These are phyloP conservation scores for Amorphotheca resinae DNA, from an alignment of 495 filamentous ascomycete genomes.

Conservation along the genomic window DNA sequence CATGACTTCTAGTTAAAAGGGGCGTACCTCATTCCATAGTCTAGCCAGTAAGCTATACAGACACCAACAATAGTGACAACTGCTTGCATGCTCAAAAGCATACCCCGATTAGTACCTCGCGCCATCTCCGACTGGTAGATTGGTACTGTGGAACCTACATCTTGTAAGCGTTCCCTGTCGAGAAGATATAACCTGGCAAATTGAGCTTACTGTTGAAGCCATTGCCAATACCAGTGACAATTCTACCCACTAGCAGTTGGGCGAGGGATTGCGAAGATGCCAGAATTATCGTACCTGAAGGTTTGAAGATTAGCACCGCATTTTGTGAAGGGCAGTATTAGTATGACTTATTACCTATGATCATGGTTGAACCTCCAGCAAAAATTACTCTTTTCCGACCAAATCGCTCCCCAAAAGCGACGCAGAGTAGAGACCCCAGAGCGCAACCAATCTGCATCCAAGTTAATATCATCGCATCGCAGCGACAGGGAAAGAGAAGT, in stretches of 20 bases:
- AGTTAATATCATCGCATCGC: too few species aligned
- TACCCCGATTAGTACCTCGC: conserved; percentile 31
- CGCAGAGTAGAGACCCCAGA: conserved; percentile 28
- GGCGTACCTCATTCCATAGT: conserved; percentile 32
- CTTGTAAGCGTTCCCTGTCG: too few species aligned
- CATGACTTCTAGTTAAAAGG: too few species aligned
- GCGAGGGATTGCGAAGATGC: conserved; percentile 28
- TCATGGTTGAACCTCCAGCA: conserved; percentile 27
- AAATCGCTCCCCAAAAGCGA: conserved; percentile 33
- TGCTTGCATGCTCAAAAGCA: conserved; percentile 31
- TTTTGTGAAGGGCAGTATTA: neutral
- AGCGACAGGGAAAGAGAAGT: too few species aligned
- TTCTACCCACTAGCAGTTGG: conserved; percentile 35
- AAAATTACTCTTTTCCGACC: conserved; percentile 36
- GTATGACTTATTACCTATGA: too few species aligned
- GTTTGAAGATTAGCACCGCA: neutral
- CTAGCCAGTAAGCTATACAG: conserved; percentile 33
- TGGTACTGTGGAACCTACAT: conserved; percentile 35
- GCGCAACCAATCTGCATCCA: conserved; percentile 38
- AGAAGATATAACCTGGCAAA: too few species aligned
- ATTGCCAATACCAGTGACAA: conserved; percentile 39
- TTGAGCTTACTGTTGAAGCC: conserved; percentile 38
- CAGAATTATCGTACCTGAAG: conserved; percentile 32
- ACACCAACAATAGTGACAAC: conserved; percentile 29
- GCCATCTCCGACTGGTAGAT: conserved; percentile 39